Conservation (phyloP, 805 yeast species). For the Pichia californica region DNA sequence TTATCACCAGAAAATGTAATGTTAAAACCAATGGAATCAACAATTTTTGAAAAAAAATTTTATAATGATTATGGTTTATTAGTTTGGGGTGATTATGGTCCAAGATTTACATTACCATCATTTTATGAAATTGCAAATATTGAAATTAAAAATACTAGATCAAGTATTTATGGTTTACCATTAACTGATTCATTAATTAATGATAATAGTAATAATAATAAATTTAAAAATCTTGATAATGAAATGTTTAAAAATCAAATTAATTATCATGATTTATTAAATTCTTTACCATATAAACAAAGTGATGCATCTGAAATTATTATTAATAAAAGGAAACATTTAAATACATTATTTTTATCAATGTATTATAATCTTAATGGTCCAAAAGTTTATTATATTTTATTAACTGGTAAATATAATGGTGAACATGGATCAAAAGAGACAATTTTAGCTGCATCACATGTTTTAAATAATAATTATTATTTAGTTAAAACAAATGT, state of each 20-base stretch:
- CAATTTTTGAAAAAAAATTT: constrained; percentile 39
- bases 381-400: constrained; percentile 34
- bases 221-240: constrained; percentile 21
- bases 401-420: constrained; percentile 29
- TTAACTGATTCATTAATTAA: constrained; percentile 15
- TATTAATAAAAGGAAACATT: constrained; percentile 42
- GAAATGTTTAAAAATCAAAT: constrained; percentile 15
- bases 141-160: constrained; percentile 28
- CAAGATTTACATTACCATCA: constrained; percentile 64
- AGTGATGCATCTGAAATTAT: constrained; percentile 47
- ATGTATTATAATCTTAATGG: constrained; percentile 46
- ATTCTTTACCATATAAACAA: constrained; percentile 43
- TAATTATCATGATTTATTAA: constrained; percentile 30
- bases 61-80: constrained; percentile 48
- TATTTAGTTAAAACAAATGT: constrained; percentile 43
- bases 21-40: constrained; percentile 32
- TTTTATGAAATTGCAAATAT: constrained; percentile 58
- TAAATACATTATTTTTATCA: constrained; percentile 40
- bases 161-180: constrained; percentile 27
- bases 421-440: constrained; percentile 44
- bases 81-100: constrained; percentile 82
- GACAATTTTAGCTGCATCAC: constrained; percentile 46
- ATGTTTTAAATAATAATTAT: constrained; percentile 33
- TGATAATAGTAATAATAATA: neutral
- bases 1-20: constrained; percentile 42